Percentiles rank a stretch among this genome's conserved stretches.
Conservation (phyloP, 2,329 filamentous ascomycete species). For the Conoideocrella luteorostrata region DNA sequence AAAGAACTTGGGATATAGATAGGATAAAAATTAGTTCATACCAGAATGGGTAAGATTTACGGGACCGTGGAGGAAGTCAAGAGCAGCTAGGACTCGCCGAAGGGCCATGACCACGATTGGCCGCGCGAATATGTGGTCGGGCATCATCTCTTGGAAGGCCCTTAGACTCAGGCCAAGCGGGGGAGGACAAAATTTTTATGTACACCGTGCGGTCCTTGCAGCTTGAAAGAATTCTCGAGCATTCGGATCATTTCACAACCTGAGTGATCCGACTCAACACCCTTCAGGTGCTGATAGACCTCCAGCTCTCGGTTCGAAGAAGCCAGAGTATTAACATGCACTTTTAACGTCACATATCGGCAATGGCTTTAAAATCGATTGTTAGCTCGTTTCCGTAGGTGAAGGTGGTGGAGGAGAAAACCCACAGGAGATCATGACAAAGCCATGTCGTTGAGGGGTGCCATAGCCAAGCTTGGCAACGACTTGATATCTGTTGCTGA, state of each 20-base stretch:
- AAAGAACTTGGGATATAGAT: no score
- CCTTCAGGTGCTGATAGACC: conserved; percentile 21
- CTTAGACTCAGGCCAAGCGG: conserved; percentile 30
- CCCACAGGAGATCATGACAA: conserved; percentile 24
- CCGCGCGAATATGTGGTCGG: no score
- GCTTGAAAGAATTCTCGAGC: conserved; percentile 27
- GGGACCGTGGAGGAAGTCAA: conserved; percentile 18
- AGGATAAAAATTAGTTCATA: no score
- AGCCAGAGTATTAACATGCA: conserved; percentile 22
- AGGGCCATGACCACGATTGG: conserved; percentile 19
- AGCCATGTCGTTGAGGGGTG: conserved; percentile 35
- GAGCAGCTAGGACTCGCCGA: conserved; percentile 14
- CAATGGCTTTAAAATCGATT: neutral
- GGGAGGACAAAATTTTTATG: conserved; percentile 24
- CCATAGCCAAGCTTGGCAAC: conserved; percentile 40
- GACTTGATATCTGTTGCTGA: no score
- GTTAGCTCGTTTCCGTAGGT: no score
- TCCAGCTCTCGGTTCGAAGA: conserved; percentile 23
- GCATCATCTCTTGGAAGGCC: conserved; percentile 24
- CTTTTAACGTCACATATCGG: conserved; percentile 18
- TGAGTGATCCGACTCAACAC: conserved; percentile 16
- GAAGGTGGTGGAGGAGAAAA: neutral
- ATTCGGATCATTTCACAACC: conserved; percentile 23
- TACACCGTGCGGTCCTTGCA: conserved; percentile 20
- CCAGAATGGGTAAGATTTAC: conserved; percentile 20